phyloP scores from a whole-genome alignment of 768 basidiomycete genomes.

The Termitomyces sp. region DNA sequence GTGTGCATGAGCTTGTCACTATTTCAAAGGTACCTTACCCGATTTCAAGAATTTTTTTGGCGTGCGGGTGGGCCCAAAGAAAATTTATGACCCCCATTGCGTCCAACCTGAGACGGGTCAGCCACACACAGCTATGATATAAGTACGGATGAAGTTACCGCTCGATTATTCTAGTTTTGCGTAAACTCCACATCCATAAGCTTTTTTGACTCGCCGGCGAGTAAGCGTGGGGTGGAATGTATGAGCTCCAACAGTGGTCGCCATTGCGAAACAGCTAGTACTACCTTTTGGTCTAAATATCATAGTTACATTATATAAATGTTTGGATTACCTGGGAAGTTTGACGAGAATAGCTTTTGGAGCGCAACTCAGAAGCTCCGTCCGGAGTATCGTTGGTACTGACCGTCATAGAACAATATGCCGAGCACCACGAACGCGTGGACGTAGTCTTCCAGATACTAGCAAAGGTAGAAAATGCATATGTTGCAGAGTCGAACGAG shows the following conservation, averaged over 20 bases:
- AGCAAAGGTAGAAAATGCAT: too few relatives aligned
- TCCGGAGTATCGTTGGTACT: neutral
- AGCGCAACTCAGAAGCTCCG: neutral
- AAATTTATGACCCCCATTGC: conserved; percentile 1
- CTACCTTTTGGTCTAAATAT: neutral
- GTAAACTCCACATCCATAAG: neutral
- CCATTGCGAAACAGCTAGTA: neutral
- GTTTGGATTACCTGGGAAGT: neutral
- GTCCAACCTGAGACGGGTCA: neutral
- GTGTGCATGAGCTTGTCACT: too few relatives aligned
- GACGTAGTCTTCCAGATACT: neutral
- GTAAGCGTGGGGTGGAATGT: neutral
- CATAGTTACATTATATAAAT: neutral
- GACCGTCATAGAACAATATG: too few relatives aligned
- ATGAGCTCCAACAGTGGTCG: neutral
- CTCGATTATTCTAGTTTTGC: neutral
- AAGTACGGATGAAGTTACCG: neutral
- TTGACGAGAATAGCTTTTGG: neutral
- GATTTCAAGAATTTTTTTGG: neutral
- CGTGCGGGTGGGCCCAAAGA: neutral
- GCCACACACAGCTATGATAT: too few relatives aligned
- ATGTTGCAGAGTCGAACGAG: neutral
- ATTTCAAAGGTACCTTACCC: too few relatives aligned
- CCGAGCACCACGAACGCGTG: neutral
- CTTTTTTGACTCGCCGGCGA: neutral